A percentile compares a stretch with the other conserved stretches of the same genome.
Evolutionary conservation across 768 basidiomycete genomes (phyloP).

Genomic region (Epithele typhae): DNA sequence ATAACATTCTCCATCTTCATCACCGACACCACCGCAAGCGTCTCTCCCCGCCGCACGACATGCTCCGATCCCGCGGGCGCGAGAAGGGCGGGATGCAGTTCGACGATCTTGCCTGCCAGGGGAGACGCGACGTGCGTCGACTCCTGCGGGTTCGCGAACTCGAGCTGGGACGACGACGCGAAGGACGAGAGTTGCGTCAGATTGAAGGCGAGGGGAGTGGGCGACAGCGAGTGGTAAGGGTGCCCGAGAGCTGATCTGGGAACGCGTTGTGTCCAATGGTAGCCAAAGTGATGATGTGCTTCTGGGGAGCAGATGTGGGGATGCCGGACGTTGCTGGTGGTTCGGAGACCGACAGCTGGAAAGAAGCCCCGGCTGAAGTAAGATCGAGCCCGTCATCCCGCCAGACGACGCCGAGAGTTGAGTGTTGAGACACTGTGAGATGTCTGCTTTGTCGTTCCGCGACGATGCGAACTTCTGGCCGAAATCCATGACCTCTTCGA

Average conservation of each 20-base stretch:
- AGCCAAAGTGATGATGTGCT: slow-evolving; percentile 7
- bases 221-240: slow-evolving; percentile 12
- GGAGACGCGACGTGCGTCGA: slow-evolving; percentile 9
- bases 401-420: not conserved
- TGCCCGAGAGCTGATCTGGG: slow-evolving; percentile 13
- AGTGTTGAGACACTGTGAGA: not conserved
- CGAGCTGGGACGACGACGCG: slow-evolving; percentile 1
- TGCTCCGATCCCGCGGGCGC: not conserved
- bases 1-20: slow-evolving; percentile 19
- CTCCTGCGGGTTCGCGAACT: slow-evolving; percentile 10
- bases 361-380: slow-evolving; percentile 12
- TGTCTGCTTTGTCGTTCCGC: too few relatives aligned
- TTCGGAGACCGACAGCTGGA: slow-evolving; percentile 7
- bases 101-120: slow-evolving; percentile 13
- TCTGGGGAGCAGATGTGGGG: not conserved
- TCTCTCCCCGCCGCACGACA: slow-evolving; percentile 2
- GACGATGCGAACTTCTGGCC: too few relatives aligned
- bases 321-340: not conserved
- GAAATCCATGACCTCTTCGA: not conserved
- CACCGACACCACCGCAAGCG: slow-evolving; percentile 8
- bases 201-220: slow-evolving; percentile 8
- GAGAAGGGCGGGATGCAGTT: slow-evolving; percentile 11
- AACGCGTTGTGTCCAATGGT: slow-evolving; percentile 15
- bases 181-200: slow-evolving; percentile 6
- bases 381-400: not conserved